Evolutionary conservation across 805 yeast genomes (phyloP), one percentile per base, ranked within the genome.

Genomic region (Candida nanaspora): DNA sequence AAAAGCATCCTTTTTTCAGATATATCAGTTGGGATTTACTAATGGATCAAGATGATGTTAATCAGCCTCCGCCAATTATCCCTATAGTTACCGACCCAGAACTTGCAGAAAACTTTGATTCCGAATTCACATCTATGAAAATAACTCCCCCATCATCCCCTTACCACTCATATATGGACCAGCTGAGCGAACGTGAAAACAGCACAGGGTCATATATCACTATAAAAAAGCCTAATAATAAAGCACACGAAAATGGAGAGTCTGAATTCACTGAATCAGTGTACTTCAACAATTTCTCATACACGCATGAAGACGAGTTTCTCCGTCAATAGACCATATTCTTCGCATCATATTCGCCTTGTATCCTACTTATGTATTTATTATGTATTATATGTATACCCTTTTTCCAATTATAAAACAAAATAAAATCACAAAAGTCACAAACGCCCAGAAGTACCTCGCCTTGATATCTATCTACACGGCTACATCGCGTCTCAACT

Each of bases 31-130:
- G 95, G 95, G 62, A 63, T 14, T 59, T 62, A 37, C 58, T 87
- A 34, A 75, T 71, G 37, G 55, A 57, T 15, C 78, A 80, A 20
- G 66, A 70, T 36, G 65, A 61, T 23, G 59, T 61, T 1, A 60
- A 74, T 7, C 62, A 65, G 39, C 94, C 95, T 2, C 95, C 96
- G 1, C 96, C 96, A 1, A 81, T 87, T 28, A 64, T 78, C n/a
- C 96, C 96, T 1, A 62, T 86, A 6, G 76, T 88, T 33, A 83
- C 94, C 0, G 80, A 86, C 53, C 91, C 94, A 20, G 80, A 70
- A 35, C 56, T 83, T 41, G 96, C 96, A 0, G 96, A 87, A 56
- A 87, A 87, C 53, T 87, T 87, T 55, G 86, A 86, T 46, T 61
- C 70, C 9, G 89, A 84, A 44, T 87, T 87, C 61, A 87, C 96